phyloP scores from a whole-genome alignment of 2,329 filamentous ascomycete species.

The Nigrospora oryzae region DNA sequence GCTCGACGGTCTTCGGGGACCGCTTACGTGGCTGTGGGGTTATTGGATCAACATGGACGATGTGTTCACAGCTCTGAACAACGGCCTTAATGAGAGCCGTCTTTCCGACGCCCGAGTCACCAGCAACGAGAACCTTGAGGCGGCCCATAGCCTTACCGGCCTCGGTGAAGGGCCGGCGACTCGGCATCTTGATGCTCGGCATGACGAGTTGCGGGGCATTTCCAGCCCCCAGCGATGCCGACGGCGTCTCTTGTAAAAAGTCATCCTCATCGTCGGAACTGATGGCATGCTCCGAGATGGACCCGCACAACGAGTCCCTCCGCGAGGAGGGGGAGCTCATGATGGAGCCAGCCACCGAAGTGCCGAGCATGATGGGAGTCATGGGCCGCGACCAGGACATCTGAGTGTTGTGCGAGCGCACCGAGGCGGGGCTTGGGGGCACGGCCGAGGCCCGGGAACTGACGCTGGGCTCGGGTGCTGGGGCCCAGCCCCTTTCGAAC shows the following conservation, averaged over 20 bases:
- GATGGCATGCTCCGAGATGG: conserved; percentile 33
- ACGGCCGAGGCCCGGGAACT: conserved; percentile 20
- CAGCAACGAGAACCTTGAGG: conserved; percentile 82
- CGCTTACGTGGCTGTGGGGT: conserved; percentile 18
- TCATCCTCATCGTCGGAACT: conserved; percentile 39
- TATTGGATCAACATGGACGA: conserved; percentile 81
- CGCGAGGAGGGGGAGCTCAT: conserved; percentile 44
- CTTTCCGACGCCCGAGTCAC: conserved; percentile 74
- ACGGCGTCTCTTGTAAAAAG: conserved; percentile 34
- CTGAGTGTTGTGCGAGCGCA: conserved; percentile 17
- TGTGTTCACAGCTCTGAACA: conserved; percentile 78
- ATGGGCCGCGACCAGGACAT: conserved; percentile 31
- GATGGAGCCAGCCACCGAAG: conserved; percentile 29
- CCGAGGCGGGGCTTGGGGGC: conserved; percentile 19
- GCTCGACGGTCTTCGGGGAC: conserved; percentile 5
- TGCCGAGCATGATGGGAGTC: conserved; percentile 34
- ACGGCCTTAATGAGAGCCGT: conserved; percentile 84
- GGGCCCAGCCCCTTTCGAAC: conserved; percentile 8
- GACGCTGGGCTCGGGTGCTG: conserved; percentile 14
- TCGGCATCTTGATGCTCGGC: conserved; percentile 90
- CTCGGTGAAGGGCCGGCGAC: conserved; percentile 81
- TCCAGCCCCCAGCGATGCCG: conserved; percentile 34
- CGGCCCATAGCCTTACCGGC: conserved; percentile 75
- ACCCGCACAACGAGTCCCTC: conserved; percentile 39
- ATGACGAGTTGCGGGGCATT: conserved; percentile 80